Conservation (phyloP, 1,284 basidiomycete genomes). For the Athelia sp. region DNA sequence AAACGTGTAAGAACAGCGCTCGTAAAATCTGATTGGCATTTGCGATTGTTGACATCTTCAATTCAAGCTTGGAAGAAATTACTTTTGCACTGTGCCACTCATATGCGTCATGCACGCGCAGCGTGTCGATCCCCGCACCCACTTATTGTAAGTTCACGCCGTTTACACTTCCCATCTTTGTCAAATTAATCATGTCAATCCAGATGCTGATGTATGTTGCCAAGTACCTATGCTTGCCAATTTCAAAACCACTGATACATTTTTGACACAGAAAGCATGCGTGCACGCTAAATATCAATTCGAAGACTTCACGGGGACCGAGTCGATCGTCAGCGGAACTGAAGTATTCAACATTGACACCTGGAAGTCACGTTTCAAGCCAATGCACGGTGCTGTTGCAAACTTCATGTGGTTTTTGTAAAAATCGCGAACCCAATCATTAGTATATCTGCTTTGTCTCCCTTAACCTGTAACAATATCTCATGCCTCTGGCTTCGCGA, state of each 20-base stretch:
- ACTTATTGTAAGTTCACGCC: constrained; percentile 23
- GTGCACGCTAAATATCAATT: not conserved
- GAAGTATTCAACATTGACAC: not conserved
- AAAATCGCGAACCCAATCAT: too few species aligned
- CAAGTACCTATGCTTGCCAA: too few species aligned
- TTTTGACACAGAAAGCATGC: not conserved
- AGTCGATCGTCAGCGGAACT: not conserved
- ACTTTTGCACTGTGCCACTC: constrained; percentile 29
- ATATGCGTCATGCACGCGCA: constrained; percentile 28
- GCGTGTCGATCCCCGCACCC: constrained; percentile 30
- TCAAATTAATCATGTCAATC: not conserved
- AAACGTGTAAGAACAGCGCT: not conserved
- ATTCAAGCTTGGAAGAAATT: constrained; percentile 18
- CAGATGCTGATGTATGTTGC: not conserved
- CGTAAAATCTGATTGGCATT: too few species aligned
- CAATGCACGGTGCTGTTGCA: not conserved
- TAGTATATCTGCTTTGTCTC: too few species aligned
- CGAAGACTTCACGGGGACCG: not conserved
- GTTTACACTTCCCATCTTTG: not conserved
- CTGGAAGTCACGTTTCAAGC: not conserved
- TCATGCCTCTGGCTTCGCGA: too few species aligned
- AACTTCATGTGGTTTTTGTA: not conserved
- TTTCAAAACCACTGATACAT: too few species aligned
- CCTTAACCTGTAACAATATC: too few species aligned
- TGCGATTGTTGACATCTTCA: not conserved